These are phyloP conservation scores for Colletotrichum truncatum DNA, from an alignment of 2,329 filamentous ascomycete genomes.

Conservation along the genomic window DNA sequence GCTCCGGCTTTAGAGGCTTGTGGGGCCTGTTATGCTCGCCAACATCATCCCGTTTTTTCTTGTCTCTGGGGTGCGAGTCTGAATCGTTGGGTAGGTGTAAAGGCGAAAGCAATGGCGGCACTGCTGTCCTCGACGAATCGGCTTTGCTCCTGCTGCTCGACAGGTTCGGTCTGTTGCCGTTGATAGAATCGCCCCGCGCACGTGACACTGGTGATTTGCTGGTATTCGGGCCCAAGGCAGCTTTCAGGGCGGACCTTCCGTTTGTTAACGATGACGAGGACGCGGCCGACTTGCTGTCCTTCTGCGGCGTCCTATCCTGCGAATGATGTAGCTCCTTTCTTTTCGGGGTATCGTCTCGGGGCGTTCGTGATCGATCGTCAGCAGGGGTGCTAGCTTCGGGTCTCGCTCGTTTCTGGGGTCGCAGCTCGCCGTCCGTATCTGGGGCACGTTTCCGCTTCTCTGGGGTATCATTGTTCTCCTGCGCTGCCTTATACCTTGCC, in stretches of 20 bases:
- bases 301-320: conserved; percentile 39
- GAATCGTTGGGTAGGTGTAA: conserved; percentile 54
- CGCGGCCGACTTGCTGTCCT: conserved; percentile 38
- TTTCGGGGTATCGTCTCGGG: conserved; percentile 45
- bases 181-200: conserved; percentile 50
- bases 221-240: conserved; percentile 35
- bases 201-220: conserved; percentile 48
- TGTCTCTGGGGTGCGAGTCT: conserved; percentile 36
- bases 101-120: conserved; percentile 64
- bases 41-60: conserved; percentile 37
- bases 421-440: conserved; percentile 53
- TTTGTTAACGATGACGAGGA: conserved; percentile 43
- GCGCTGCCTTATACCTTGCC: not conserved
- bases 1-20: conserved; percentile 32
- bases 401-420: conserved; percentile 57
- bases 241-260: conserved; percentile 46
- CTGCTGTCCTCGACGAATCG: conserved; percentile 48
- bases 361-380: conserved; percentile 43
- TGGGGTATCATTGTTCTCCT: conserved; percentile 38
- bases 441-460: conserved; percentile 57
- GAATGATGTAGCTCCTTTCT: conserved; percentile 38
- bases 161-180: conserved; percentile 49
- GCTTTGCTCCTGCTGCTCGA: conserved; percentile 47
- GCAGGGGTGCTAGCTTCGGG: conserved; percentile 45
- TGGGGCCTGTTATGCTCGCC: conserved; percentile 22